Percentiles rank a stretch among this genome's conserved stretches.
These are phyloP conservation scores for Cyberlindnera nakhonratchasimensis DNA, from an alignment of 805 yeast species.

Conservation along the genomic window DNA sequence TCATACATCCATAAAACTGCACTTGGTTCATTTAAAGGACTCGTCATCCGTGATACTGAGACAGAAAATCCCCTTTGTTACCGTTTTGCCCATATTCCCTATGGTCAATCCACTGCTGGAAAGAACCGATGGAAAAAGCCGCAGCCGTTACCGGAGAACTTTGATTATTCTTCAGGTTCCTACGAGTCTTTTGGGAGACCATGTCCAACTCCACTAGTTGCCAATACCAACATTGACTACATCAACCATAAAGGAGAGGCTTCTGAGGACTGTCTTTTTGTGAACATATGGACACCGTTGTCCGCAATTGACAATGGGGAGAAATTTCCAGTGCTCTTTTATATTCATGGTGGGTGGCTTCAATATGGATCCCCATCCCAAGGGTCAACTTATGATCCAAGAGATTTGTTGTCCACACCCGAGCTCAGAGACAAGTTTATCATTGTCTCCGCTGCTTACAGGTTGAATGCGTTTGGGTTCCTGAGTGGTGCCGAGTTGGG, in stretches of 20 bases:
- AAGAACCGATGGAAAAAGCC: conserved; percentile 35
- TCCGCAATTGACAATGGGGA: conserved; percentile 35
- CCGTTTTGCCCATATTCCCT: conserved; percentile 29
- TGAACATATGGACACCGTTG: conserved; percentile 39
- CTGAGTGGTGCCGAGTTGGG: conserved; percentile 28
- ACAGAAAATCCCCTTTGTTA: conserved; percentile 17
- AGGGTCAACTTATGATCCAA: conserved; percentile 15
- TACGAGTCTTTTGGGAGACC: conserved; percentile 33
- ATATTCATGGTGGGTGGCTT: conserved; percentile 44
- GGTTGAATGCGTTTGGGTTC: conserved; percentile 39
- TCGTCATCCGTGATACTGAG: conserved; percentile 5
- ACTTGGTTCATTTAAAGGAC: conserved; percentile 8
- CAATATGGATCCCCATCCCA: conserved; percentile 26
- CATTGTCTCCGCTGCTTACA: conserved; percentile 37
- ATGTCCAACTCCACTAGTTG: conserved; percentile 33
- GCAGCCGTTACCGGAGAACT: conserved; percentile 29
- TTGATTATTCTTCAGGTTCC: conserved; percentile 35
- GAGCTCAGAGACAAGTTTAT: conserved; percentile 33
- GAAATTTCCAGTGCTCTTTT: conserved; percentile 37
- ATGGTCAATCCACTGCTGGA: conserved; percentile 32
- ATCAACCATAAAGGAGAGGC: conserved; percentile 5
- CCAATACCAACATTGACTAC: conserved; percentile 12
- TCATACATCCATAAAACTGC: conserved; percentile 1
- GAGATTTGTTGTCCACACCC: conserved; percentile 13
- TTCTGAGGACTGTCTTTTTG: conserved; percentile 33